Conservation (phyloP, 345 rosid species). For the Sapria himalayana region DNA sequence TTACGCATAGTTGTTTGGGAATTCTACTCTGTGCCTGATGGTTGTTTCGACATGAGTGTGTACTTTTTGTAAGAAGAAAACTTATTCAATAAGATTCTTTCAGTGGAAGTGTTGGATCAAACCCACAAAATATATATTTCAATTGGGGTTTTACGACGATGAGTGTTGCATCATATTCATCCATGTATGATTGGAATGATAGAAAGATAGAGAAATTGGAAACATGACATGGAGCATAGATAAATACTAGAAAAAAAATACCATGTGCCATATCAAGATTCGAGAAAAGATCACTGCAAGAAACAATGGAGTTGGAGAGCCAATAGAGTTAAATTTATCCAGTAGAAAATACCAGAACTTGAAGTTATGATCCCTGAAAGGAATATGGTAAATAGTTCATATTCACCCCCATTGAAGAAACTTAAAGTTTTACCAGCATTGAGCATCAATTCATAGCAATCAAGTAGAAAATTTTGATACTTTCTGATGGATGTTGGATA, state of each 20-base stretch:
- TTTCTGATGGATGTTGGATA: too few relatives aligned
- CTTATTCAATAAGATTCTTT: too few relatives aligned
- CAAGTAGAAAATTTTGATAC: conserved; percentile 1
- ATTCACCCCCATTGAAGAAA: conserved; percentile 21
- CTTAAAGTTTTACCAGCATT: conserved; percentile 22
- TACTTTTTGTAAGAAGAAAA: too few relatives aligned
- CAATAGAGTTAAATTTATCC: conserved; percentile 16
- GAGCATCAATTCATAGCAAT: conserved; percentile 30
- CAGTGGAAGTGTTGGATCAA: too few relatives aligned
- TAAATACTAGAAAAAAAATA: conserved; percentile 44
- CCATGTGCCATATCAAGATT: conserved; percentile 49
- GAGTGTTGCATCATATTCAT: conserved; percentile 14
- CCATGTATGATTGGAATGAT: conserved; percentile 99
- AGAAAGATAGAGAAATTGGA: conserved; percentile 72
- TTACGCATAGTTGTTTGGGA: too few relatives aligned
- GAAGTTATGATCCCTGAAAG: conserved; percentile 20
- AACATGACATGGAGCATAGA: conserved; percentile 82
- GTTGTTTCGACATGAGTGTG: too few relatives aligned
- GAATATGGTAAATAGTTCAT: conserved; percentile 26
- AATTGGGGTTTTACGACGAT: conserved; percentile 12
- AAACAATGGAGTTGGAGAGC: conserved; percentile 30
- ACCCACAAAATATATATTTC: too few relatives aligned
- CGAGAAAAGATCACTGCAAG: conserved; percentile 24
- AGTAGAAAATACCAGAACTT: conserved; percentile 19
- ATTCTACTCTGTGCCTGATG: too few relatives aligned